phyloP scores from a whole-genome alignment of 108 stramenopile species.

The Cylindrotheca closterium region DNA sequence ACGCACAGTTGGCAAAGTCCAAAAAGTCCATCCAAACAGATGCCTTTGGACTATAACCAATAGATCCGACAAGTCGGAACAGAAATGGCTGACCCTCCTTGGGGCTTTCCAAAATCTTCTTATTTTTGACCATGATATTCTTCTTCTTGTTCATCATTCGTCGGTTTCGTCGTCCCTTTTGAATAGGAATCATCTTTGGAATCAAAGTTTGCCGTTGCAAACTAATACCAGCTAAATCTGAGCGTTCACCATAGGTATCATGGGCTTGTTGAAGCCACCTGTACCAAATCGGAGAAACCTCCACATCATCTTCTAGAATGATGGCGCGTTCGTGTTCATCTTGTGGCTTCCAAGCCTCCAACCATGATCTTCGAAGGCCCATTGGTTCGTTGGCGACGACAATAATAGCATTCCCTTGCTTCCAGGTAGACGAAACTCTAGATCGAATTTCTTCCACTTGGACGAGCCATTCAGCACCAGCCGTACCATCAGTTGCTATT shows the following conservation, averaged over 20 bases:
- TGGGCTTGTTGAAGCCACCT: conserved; percentile 1
- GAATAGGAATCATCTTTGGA: no score
- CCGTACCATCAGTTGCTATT: background rate
- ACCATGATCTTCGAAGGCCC: conserved; percentile 1
- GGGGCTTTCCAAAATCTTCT: background rate
- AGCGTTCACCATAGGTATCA: background rate
- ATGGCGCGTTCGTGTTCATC: background rate
- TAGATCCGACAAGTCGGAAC: background rate
- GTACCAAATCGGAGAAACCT: conserved; percentile 2
- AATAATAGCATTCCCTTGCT: background rate
- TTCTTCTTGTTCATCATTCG: no score
- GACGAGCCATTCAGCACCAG: background rate
- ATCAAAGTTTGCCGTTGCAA: no score
- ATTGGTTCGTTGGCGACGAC: background rate
- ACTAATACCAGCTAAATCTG: no score
- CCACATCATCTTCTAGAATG: conserved; percentile 7
- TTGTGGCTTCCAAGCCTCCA: conserved; percentile 1
- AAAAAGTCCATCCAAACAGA: background rate
- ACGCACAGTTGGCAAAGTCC: background rate
- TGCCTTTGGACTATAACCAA: background rate
- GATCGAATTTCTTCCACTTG: background rate
- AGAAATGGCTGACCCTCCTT: background rate
- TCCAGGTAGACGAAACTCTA: background rate
- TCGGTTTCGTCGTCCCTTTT: no score
- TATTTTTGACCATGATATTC: no score